A percentile compares a stretch with the other conserved stretches of the same genome.
These are phyloP conservation scores for Neurospora pannonica DNA, from an alignment of 495 filamentous ascomycete genomes.

Conservation along the genomic window DNA sequence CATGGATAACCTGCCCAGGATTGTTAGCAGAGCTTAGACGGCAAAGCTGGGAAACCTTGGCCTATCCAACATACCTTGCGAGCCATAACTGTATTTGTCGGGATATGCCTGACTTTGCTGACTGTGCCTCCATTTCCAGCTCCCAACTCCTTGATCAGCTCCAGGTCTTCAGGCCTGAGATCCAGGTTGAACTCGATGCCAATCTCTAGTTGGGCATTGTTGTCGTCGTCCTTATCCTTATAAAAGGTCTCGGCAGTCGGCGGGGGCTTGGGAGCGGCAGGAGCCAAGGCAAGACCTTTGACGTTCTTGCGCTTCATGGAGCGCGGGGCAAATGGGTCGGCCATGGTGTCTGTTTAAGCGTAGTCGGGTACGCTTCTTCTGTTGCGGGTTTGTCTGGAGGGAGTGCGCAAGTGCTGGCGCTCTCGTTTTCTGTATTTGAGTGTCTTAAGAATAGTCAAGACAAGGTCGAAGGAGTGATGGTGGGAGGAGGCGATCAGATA, in stretches of 20 bases:
- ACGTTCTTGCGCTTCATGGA: slow-evolving; percentile 97
- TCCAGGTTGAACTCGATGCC: slow-evolving; percentile 94
- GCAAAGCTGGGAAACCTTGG: not conserved
- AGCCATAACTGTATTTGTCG: slow-evolving; percentile 93
- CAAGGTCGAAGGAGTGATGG: not conserved
- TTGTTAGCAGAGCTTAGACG: not conserved
- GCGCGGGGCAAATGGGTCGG: slow-evolving; percentile 75
- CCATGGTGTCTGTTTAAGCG: slow-evolving; percentile 44
- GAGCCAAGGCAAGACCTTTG: slow-evolving; percentile 81
- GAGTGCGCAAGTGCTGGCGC: not conserved
- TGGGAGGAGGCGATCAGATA: not conserved
- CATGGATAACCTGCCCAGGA: slow-evolving; percentile 75
- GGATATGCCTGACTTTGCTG: slow-evolving; percentile 92
- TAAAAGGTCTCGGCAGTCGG: slow-evolving; percentile 32
- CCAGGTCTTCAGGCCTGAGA: slow-evolving; percentile 81
- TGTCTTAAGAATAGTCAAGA: not conserved
- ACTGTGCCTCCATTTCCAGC: slow-evolving; percentile 96
- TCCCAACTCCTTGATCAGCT: slow-evolving; percentile 88
- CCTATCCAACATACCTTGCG: slow-evolving; percentile 63
- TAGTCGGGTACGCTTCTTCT: slow-evolving; percentile 2
- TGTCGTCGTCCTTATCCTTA: slow-evolving; percentile 52
- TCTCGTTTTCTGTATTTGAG: not conserved
- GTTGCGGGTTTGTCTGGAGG: not conserved
- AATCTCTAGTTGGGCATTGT: slow-evolving; percentile 75
- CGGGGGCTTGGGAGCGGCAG: slow-evolving; percentile 47